These are phyloP conservation scores for Linnemannia schmuckeri DNA, from an alignment of 192 early-diverging fungal species.

Conservation along the genomic window DNA sequence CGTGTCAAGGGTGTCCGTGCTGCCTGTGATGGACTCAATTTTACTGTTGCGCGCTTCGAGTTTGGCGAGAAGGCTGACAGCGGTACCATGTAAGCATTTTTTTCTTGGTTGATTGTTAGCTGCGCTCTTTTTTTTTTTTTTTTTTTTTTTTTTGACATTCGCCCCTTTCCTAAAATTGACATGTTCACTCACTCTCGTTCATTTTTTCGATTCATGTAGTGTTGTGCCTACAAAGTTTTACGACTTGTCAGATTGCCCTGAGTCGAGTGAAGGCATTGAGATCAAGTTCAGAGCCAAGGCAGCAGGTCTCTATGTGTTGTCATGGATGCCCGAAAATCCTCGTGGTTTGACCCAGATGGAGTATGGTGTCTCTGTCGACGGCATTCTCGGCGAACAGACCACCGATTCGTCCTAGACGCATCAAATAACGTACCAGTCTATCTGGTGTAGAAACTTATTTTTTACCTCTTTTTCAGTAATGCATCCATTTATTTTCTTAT, in stretches of 20 bases:
- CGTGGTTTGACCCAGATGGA: constrained; percentile 52
- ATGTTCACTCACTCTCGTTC: background rate
- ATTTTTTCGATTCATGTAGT: constrained; percentile 14
- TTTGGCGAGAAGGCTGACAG: constrained; percentile 51
- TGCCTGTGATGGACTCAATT: constrained; percentile 50
- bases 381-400: constrained; percentile 38
- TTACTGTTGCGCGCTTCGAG: constrained; percentile 46
- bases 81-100: constrained; percentile 42
- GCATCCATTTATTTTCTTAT: background rate
- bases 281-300: constrained; percentile 48
- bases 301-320: constrained; percentile 48
- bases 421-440: constrained; percentile 17
- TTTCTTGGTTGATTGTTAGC: background rate
- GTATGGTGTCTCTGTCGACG: constrained; percentile 49
- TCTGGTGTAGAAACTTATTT: background rate
- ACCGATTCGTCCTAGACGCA: constrained; percentile 31
- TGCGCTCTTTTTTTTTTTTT: background rate
- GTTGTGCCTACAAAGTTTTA: constrained; percentile 52
- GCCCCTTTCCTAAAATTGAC: background rate
- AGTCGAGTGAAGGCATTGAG: constrained; percentile 32
- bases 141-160: background rate
- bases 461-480: background rate
- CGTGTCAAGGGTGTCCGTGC: constrained; percentile 48
- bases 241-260: constrained; percentile 28
- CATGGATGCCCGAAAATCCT: constrained; percentile 47